phyloP scores from a whole-genome alignment of 1,139 yeast genomes.

The Zygoascus hellenicus region DNA sequence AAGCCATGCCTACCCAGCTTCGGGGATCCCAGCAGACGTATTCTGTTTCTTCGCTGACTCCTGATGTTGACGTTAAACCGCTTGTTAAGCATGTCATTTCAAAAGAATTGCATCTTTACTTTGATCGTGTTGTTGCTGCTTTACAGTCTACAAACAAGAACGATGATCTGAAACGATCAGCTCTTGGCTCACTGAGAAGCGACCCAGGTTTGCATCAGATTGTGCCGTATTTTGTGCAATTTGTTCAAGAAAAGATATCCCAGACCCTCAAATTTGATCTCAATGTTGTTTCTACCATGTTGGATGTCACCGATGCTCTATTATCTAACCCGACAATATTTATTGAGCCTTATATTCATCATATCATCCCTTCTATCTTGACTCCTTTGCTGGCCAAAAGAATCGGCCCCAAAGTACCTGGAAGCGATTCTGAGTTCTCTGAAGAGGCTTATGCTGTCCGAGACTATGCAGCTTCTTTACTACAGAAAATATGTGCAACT shows the following conservation, averaged over 20 bases:
- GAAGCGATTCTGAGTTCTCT: slow-evolving; percentile 15
- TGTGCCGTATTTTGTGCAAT: slow-evolving; percentile 93
- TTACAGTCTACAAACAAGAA: slow-evolving; percentile 42
- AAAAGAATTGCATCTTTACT: slow-evolving; percentile 87
- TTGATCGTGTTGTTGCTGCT: slow-evolving; percentile 84
- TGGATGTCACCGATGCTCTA: slow-evolving; percentile 82
- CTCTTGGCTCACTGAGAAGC: slow-evolving; percentile 72
- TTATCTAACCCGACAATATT: slow-evolving; percentile 81
- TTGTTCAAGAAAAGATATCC: slow-evolving; percentile 92
- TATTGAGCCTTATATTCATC: slow-evolving; percentile 93
- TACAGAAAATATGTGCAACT: slow-evolving; percentile 67
- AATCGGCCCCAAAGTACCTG: slow-evolving; percentile 51
- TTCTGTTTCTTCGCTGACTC: slow-evolving; percentile 34
- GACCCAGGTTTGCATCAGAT: slow-evolving; percentile 97
- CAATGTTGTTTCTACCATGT: slow-evolving; percentile 73
- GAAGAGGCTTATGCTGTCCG: slow-evolving; percentile 46
- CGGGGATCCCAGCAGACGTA: slow-evolving; percentile 37
- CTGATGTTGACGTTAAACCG: slow-evolving; percentile 78
- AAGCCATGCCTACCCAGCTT: slow-evolving; percentile 38
- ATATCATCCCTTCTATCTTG: slow-evolving; percentile 89
- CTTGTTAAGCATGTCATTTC: slow-evolving; percentile 95
- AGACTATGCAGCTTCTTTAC: slow-evolving; percentile 79
- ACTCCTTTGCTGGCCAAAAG: slow-evolving; percentile 85
- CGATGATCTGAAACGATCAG: slow-evolving; percentile 67
- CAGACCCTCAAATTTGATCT: slow-evolving; percentile 68